A percentile compares a stretch with the other conserved stretches of the same genome.
Evolutionary conservation across 1,284 basidiomycete genomes (phyloP).

Genomic region (Moniliella sp.): DNA sequence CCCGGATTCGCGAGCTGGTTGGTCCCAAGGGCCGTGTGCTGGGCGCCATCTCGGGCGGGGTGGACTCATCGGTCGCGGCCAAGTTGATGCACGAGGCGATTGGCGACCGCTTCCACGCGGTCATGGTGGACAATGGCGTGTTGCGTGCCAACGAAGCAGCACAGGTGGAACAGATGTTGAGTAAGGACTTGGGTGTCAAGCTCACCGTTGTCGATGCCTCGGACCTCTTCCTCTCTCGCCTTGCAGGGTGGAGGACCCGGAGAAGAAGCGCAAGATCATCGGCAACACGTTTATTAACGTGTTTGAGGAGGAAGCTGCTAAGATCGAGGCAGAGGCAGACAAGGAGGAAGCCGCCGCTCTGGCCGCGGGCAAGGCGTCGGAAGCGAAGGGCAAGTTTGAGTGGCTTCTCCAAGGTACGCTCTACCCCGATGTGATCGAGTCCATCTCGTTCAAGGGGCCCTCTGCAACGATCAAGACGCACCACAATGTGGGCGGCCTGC

Average conservation of each 20-base stretch:
- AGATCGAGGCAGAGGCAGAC: slow-evolving; percentile 66
- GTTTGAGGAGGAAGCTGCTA: slow-evolving; percentile 76
- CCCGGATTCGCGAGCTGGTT: slow-evolving; percentile 79
- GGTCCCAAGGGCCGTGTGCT: slow-evolving; percentile 86
- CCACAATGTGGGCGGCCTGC: slow-evolving; percentile 88
- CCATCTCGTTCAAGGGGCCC: slow-evolving; percentile 96
- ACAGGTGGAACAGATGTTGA: slow-evolving; percentile 84
- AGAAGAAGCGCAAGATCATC: slow-evolving; percentile 91
- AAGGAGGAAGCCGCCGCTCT: slow-evolving; percentile 48
- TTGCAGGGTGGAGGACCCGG: slow-evolving; percentile 86
- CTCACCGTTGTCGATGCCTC: slow-evolving; percentile 88
- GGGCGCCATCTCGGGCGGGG: slow-evolving; percentile 88
- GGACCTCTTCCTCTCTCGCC: slow-evolving; percentile 68
- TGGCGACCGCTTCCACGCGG: slow-evolving; percentile 84
- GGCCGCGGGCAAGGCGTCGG: slow-evolving; percentile 18
- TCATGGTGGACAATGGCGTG: slow-evolving; percentile 99
- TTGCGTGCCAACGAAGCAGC: slow-evolving; percentile 70
- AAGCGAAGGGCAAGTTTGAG: slow-evolving; percentile 55
- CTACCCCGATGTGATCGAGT: slow-evolving; percentile 97
- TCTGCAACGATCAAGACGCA: slow-evolving; percentile 98
- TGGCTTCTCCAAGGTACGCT: slow-evolving; percentile 95
- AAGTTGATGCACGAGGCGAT: slow-evolving; percentile 99
- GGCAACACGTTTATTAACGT: slow-evolving; percentile 98
- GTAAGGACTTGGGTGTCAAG: slow-evolving; percentile 80
- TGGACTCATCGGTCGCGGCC: slow-evolving; percentile 91